Evolutionary conservation across 1,139 yeast genomes (phyloP), one percentile per base, ranked within the genome.

Genomic region (Hyphopichia fennica): DNA sequence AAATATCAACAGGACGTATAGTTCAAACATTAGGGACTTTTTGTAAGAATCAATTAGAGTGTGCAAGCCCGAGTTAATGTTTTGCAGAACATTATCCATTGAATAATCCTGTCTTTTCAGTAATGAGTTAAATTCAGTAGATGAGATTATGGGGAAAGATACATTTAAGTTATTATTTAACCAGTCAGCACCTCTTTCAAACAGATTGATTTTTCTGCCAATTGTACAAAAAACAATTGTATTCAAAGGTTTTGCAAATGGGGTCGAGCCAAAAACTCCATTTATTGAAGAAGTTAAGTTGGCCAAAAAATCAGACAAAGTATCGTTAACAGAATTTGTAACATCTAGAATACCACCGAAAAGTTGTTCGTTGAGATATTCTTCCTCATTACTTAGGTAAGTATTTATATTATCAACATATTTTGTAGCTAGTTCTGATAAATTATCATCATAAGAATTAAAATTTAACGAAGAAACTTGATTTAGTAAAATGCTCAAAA

Each of bases 151-250:
- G 0, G 97, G 96, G 1, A 91, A 57, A 0, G 66, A 49, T 2
- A 91, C 65, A 14, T 78, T 69, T 2, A 91, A 74, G 49, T 87
- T 72, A 28, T 82, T 68, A 51, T 85, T 74, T 2, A 91, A 66
- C 98, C 98, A 93, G 1, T 82, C 75, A 41, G 91, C 61, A 0
- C 96, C 98, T 19, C 73, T 57, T 50, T 87, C 87, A 0, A 90
- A 67, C 28, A 75, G 72, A 3, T 72, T 69, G 6, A 91, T 60
- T 56, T 91, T 93, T 42, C 84, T 71, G 13, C 90, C 95, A 34
- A 93, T 69, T 1, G 87, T 79, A 64, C 99, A 93, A 39, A 83
- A 81, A 5, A 90, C 86, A 1, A 90, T 81, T 0, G 82, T 67
- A 29, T 65, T 76, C 52, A 91, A 72, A 0, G 96, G 87, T 1